Conservation (phyloP, 2,329 filamentous ascomycete species). For the Dissoconium aciculare region DNA sequence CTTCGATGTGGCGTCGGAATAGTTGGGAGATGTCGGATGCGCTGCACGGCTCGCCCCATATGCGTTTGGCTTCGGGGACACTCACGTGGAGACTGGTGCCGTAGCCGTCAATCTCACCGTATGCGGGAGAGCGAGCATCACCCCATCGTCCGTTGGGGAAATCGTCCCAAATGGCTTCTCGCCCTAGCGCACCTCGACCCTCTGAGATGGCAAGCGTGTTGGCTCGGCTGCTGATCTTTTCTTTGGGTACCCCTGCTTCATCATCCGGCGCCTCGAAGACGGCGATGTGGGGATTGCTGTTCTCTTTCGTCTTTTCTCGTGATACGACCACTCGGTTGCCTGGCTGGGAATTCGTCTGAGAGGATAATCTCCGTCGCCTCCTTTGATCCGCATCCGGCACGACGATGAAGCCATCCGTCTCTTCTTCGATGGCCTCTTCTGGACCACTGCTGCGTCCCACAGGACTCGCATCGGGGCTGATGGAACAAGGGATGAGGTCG, state of each 20-base stretch:
- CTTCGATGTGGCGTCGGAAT: slow-evolving; percentile 68
- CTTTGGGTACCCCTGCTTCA: slow-evolving; percentile 62
- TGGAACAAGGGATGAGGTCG: slow-evolving; percentile 54
- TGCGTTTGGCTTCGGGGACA: slow-evolving; percentile 61
- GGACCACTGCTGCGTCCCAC: slow-evolving; percentile 18
- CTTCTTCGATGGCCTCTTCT: slow-evolving; percentile 19
- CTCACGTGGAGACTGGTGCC: slow-evolving; percentile 90
- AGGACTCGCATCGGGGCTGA: slow-evolving; percentile 14
- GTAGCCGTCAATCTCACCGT: slow-evolving; percentile 96
- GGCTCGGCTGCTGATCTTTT: slow-evolving; percentile 53
- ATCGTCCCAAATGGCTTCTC: slow-evolving; percentile 97
- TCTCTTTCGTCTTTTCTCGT: slow-evolving; percentile 42
- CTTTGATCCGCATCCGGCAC: slow-evolving; percentile 36
- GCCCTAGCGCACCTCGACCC: slow-evolving; percentile 72
- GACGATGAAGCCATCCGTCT: slow-evolving; percentile 24
- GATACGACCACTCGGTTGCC: slow-evolving; percentile 72
- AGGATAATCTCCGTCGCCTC: slow-evolving; percentile 44
- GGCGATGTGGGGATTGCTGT: slow-evolving; percentile 33
- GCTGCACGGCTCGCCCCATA: slow-evolving; percentile 70
- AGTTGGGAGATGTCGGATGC: slow-evolving; percentile 59
- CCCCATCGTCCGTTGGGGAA: slow-evolving; percentile 95
- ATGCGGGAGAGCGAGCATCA: slow-evolving; percentile 81
- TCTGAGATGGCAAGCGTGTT: slow-evolving; percentile 89
- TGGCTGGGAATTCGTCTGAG: slow-evolving; percentile 68
- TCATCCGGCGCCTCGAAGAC: slow-evolving; percentile 54